Percentiles rank a stretch among this genome's conserved stretches.
These are phyloP conservation scores for Tetrahymena malaccensis DNA, from an alignment of 73 alveolate genomes.

Conservation along the genomic window DNA sequence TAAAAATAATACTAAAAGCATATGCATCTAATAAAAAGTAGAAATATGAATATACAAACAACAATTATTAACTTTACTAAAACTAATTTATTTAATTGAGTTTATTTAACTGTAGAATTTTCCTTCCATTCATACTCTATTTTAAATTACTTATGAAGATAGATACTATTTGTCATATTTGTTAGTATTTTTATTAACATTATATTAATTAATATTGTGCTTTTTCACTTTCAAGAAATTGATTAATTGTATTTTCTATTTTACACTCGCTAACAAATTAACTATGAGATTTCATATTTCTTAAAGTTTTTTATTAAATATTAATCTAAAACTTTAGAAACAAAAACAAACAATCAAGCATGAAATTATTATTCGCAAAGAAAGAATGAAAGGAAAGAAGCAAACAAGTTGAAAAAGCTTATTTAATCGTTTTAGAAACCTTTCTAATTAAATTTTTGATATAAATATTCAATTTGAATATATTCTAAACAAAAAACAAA, in stretches of 20 bases:
- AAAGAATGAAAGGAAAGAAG: no score
- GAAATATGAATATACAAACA: not conserved
- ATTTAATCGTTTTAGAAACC: no score
- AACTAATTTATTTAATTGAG: not conserved
- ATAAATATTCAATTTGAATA: no score
- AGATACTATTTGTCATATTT: no score
- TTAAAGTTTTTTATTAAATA: no score
- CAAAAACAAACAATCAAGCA: no score
- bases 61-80: not conserved
- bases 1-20: not conserved
- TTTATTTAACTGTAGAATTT: not conserved
- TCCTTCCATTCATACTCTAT: not conserved
- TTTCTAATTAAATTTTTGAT: no score
- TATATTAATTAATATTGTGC: not conserved
- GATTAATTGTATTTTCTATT: no score
- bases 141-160: not conserved
- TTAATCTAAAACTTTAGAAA: no score
- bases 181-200: not conserved
- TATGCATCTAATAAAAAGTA: not conserved
- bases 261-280: not conserved
- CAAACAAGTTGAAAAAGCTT: no score
- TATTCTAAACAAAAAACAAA: not conserved
- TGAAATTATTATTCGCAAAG: no score
- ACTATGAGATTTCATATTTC: no score
- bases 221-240: not conserved